These are phyloP conservation scores for Silybum marianum DNA, from an alignment of 129 eudicot species.

Conservation along the genomic window DNA sequence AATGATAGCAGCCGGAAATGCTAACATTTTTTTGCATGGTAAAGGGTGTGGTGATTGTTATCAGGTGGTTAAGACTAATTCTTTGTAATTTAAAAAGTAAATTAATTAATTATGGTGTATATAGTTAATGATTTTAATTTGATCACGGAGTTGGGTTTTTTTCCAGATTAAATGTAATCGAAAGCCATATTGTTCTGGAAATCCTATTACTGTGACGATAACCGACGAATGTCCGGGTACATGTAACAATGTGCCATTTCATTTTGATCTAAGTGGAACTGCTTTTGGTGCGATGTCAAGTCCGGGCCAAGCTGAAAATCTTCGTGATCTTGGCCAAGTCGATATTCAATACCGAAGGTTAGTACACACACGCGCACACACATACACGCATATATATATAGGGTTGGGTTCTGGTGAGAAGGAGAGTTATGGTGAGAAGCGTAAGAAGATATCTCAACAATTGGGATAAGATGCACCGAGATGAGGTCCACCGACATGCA, in stretches of 20 bases:
- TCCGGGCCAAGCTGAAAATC: conserved; percentile 33
- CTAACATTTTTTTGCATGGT: conserved; percentile 19
- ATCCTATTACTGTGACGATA: conserved; percentile 39
- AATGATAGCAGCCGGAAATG: conserved; percentile 37
- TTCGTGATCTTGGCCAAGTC: conserved; percentile 41
- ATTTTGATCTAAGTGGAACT: conserved; percentile 51
- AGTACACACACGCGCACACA: no score
- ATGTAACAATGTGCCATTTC: conserved; percentile 30
- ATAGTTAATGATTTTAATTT: background rate
- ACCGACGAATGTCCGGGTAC: conserved; percentile 46
- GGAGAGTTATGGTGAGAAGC: no score
- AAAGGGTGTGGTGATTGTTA: conserved; percentile 40
- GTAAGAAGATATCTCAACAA: no score
- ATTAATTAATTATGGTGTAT: background rate
- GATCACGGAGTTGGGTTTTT: background rate
- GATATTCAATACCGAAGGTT: conserved; percentile 37
- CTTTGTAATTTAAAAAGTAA: background rate
- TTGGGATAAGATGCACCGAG: no score
- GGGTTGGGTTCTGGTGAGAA: no score
- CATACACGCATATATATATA: no score
- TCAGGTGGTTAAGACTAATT: conserved; percentile 9
- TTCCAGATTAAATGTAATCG: conserved; percentile 36
- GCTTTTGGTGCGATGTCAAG: conserved; percentile 52
- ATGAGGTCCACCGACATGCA: no score
- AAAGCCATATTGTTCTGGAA: conserved; percentile 38